Conservation (phyloP, 2,329 filamentous ascomycete species). For the Uncinocarpus reesii region DNA sequence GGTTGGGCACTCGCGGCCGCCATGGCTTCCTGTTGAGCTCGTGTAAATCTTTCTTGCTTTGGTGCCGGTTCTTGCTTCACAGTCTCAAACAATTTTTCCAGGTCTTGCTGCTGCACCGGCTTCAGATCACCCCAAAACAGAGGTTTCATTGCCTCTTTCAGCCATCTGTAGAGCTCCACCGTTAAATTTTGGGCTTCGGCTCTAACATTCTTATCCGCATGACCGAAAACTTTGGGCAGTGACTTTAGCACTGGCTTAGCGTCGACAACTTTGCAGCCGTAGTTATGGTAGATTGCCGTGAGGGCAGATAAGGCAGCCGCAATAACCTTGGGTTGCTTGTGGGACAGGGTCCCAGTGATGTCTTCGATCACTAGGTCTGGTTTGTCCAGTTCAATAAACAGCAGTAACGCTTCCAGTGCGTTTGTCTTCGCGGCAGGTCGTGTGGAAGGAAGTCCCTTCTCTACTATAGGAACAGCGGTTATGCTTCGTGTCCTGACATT, state of each 20-base stretch:
- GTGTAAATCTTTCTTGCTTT: constrained; percentile 80
- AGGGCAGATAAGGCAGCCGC: constrained; percentile 64
- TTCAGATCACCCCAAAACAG: constrained; percentile 96
- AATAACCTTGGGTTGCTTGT: constrained; percentile 87
- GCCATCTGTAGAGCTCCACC: constrained; percentile 92
- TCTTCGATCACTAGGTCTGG: constrained; percentile 82
- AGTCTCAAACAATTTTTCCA: constrained; percentile 89
- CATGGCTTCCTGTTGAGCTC: constrained; percentile 77
- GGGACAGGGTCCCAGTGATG: constrained; percentile 66
- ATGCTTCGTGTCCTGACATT: constrained; percentile 55
- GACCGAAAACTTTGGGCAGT: constrained; percentile 82
- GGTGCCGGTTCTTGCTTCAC: constrained; percentile 77
- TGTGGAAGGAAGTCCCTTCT: constrained; percentile 83
- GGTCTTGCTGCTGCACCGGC: constrained; percentile 83
- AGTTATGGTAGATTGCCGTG: constrained; percentile 80
- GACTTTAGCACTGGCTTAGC: constrained; percentile 83
- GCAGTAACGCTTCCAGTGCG: constrained; percentile 71
- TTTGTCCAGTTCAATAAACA: constrained; percentile 84
- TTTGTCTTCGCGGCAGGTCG: constrained; percentile 81
- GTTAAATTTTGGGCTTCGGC: constrained; percentile 85
- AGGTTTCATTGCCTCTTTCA: constrained; percentile 95
- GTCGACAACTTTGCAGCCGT: constrained; percentile 86
- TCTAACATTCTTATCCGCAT: constrained; percentile 96
- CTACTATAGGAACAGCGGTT: constrained; percentile 69
- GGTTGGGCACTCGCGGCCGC: constrained; percentile 56